phyloP scores from a whole-genome alignment of 345 rosid species.

The Eucalyptus caleyi region DNA sequence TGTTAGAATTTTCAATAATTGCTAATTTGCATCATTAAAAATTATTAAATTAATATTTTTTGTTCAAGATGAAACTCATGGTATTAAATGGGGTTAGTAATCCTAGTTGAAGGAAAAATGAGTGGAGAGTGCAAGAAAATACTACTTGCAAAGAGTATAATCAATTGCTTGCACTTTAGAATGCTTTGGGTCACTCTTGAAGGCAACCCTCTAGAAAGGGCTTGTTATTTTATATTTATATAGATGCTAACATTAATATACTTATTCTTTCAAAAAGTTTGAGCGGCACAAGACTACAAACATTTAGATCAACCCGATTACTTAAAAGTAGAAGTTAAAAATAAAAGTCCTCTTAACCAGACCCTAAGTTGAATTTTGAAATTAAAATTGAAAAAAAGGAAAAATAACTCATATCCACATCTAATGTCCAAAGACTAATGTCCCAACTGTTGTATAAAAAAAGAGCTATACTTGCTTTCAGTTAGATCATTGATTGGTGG shows the following conservation, averaged over 20 bases:
- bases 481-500: background rate
- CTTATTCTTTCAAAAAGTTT: accelerated
- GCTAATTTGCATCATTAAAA: no score
- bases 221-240: no score
- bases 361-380: background rate
- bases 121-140: background rate
- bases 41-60: no score
- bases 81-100: background rate
- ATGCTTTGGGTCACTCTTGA: background rate
- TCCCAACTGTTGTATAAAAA: background rate
- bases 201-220: background rate
- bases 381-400: no score
- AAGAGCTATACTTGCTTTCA: background rate
- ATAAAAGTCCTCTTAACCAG: background rate
- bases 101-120: background rate
- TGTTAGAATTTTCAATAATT: no score
- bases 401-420: background rate
- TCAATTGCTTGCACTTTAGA: background rate
- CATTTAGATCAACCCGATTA: background rate
- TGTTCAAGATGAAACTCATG: background rate
- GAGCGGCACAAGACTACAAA: background rate
- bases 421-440: background rate
- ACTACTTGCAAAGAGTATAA: background rate
- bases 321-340: background rate
- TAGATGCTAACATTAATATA: background rate